Base-by-base conservation (phyloP, 2,329 filamentous ascomycete genomes). In the Penicillium fuscoglaucum region DNA sequence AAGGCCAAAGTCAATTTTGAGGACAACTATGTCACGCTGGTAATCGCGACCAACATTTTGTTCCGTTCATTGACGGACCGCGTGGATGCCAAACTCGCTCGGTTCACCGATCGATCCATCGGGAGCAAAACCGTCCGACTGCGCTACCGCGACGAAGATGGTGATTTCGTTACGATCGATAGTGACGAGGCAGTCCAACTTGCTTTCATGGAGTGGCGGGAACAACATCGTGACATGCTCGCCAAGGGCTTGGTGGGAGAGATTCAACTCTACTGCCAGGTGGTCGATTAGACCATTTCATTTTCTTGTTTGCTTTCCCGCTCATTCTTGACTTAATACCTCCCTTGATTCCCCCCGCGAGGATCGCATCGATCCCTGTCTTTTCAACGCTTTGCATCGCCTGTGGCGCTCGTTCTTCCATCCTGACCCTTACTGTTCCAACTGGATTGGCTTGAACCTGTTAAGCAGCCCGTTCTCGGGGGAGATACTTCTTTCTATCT, bases 1-100 rank as follows among this genome's bases (percentile, higher is more conserved):
- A 98, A 97, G 78, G 93, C 97, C 51, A 96, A 96, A 73, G 92
- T 99, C 57, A 93, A 93, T 70, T 96, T 91, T 71, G 91, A 95
- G 46, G 89, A 90, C 47, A 95, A 93, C 71, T 96, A 96, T 66
- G 89, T 97, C 59, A 97, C 93, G 0, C 83, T 99, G n/a, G 93
- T 99, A 12, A 96, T 96, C 43, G 90, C 91, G 33, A 96, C 91
- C 76, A 96, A 96, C 72, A 98, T 98, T 68, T 89, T 91, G 41
- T 98, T 96, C 76, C 91, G 95, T 65, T 95, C 91, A 26, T 82
- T 99, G 55, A 92, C 95, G 63, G 95, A 98, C 72, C 90, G 95
- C 12, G 97, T 99, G 68, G 95, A 99, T 71, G 91, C 92, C 29
- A 99, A 99, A 75, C 84, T 99, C 58, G 90, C 90, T 59, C 87